A percentile compares a stretch with the other conserved stretches of the same genome.
Evolutionary conservation across 2,329 filamentous ascomycete genomes (phyloP).

Genomic region (Paramyrothecium roridum): DNA sequence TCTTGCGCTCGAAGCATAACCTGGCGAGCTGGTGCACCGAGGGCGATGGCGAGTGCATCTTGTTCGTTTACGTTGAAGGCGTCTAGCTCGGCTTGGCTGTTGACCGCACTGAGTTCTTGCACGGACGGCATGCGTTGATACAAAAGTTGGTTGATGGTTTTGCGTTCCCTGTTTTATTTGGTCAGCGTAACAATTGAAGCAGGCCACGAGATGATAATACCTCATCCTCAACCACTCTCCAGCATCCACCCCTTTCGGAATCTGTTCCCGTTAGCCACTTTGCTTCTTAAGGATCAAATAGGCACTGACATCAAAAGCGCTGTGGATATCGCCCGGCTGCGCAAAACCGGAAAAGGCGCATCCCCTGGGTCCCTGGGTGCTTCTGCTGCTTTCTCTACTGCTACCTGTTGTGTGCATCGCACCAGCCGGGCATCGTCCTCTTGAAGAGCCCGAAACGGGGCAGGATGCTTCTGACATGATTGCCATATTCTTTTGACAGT

Average conservation of each 20-base stretch:
- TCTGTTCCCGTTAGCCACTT: conserved; percentile 24
- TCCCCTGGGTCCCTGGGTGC: conserved; percentile 21
- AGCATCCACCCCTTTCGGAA: conserved; percentile 40
- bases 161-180: conserved; percentile 28
- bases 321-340: conserved; percentile 22
- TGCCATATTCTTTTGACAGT: not conserved
- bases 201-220: not conserved
- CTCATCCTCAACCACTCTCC: conserved; percentile 44
- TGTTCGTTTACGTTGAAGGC: conserved; percentile 43
- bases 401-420: not conserved
- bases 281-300: not conserved
- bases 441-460: conserved; percentile 25
- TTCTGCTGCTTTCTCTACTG: not conserved
- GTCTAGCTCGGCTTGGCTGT: conserved; percentile 38
- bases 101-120: conserved; percentile 34
- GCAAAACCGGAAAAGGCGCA: conserved; percentile 28
- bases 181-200: not conserved
- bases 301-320: conserved; percentile 31
- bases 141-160: conserved; percentile 44
- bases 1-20: conserved; percentile 51
- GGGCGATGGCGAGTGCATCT: conserved; percentile 47
- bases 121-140: conserved; percentile 40
- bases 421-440: conserved; percentile 18
- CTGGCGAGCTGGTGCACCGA: conserved; percentile 51
- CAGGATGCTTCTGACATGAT: conserved; percentile 26